Evolutionary conservation across 1,139 yeast genomes (phyloP).

Genomic region (Taphrina pruni): DNA sequence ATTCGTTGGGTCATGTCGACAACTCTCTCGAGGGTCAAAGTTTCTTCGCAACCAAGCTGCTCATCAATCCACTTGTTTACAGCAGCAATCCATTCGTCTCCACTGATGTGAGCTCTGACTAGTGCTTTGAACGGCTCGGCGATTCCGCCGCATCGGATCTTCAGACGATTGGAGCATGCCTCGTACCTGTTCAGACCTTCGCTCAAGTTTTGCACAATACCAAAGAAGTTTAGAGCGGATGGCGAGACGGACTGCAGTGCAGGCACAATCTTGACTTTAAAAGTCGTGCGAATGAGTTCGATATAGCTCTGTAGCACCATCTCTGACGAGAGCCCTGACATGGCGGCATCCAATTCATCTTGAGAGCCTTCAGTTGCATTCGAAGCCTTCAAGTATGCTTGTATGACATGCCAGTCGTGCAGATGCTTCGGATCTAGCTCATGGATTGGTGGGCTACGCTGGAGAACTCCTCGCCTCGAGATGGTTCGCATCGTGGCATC

Average conservation of each 20-base stretch:
- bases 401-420: conserved; percentile 15
- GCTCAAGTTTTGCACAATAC: conserved; percentile 12
- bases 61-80: conserved; percentile 13
- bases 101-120: background rate
- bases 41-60: too few species aligned
- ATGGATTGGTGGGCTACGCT: background rate
- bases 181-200: conserved; percentile 27
- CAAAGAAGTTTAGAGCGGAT: conserved; percentile 3
- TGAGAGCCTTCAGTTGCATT: conserved; percentile 2
- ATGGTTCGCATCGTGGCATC: conserved; percentile 7
- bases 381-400: conserved; percentile 20
- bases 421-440: background rate
- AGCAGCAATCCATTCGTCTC: background rate
- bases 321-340: conserved; percentile 3
- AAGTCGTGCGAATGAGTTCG: conserved; percentile 30
- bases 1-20: background rate
- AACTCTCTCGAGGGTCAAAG: background rate
- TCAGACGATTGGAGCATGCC: conserved; percentile 20
- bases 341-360: conserved; percentile 14
- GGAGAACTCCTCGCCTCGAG: background rate
- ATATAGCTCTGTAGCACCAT: conserved; percentile 17
- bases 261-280: conserved; percentile 24
- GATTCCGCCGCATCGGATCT: conserved; percentile 5
- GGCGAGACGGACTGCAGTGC: conserved; percentile 14
- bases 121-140: conserved; percentile 23